Base-by-base conservation (phyloP, 352 stramenopile genomes). In the Phytopythium kandeliae region DNA sequence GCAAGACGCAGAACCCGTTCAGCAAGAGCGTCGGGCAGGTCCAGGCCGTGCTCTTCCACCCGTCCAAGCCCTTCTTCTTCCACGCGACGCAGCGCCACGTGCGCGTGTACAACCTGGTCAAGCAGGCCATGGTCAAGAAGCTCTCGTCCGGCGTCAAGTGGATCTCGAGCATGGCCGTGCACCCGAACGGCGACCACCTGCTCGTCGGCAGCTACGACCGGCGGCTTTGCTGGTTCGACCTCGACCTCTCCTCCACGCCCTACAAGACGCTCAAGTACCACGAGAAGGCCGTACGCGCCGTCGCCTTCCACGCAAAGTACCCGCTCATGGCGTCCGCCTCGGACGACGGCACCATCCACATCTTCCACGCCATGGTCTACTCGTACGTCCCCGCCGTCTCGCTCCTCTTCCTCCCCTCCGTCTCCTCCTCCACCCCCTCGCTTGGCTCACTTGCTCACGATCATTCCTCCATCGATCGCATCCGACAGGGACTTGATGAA, bases 181-280 rank as follows among this genome's bases (percentile, higher is more conserved):
- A 99, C 66, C 85, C 91, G 30, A 98, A 92, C n/a, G 97, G 97
- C 43, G 97, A 99, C 69, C 97, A 99, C 72, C 55, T 99, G 33
- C 86, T 99, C 58, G 85, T 99, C 43, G 97, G 96, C 45, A 98
- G 89, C 66, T 97, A 99, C 54, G 97, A 99, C 77, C 81, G 95
- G 51, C 81, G 96, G 21, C 75, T 99, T 55, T 96, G 96, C 51
- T 99, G 97, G 97, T 99, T 99, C 74, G 97, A 99, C 69, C 70
- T 99, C 40, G 97, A 99, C 67, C 68, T 99, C 31, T 96, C 89
- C 15, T 96, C 86, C 40, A 98, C 86, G 54, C 96, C 97, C 37
- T 99, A 97, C 86, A 99, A 99, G 74, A 99, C 96, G 36, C 81
- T 99, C 55, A 98, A 98, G 63, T 99, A 99, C 71, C 96, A 99